Base-by-base conservation (phyloP, 1,284 basidiomycete species). In the Microbotryum violaceum region DNA sequence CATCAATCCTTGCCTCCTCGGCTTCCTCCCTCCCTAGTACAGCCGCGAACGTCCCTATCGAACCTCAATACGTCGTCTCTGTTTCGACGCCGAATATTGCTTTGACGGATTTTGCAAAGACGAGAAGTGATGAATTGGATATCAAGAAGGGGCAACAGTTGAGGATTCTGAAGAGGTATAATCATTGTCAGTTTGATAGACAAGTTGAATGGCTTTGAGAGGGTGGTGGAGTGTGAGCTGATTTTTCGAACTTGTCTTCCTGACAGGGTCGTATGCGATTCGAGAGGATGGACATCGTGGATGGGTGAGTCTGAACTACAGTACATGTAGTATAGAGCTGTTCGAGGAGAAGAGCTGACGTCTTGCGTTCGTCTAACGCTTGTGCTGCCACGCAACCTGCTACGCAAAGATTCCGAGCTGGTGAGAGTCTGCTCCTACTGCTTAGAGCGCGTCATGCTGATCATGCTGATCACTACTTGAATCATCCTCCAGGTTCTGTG, bases 161-260 rank as follows among this genome's bases (percentile, higher is more conserved):
- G 63, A 80, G 91, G 64, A 93, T 98, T 52, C 97, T 97, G 79
- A 98, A 97, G 79, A 84, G 89, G 71, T 97, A 97, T 75, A 96
- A 96, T 70, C 90, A 94, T 78, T 96, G 92, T 91, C 91, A 87
- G 76, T 92, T 91, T 76, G 86, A 87, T 69, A 63, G 83, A 79
- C n/a, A 42, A 42, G 37, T 10, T 31, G 31, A 31, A 31, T 10
- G 31, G 7, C 8, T 31, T 31, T 31, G 31, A 8, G 31, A 31
- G 8, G 8, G 31, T 10, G 31, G 1, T 31, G 31, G 8, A 61
- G 21, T 53, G 54, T 54, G 29, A 61, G 50, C 50, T 54, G 56
- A 48, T 45, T 61, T 53, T 25, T 56, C 62, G 60, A 27, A 3
- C 4, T 12, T 46, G 12, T 29, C 9, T 14, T 25, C 10, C 31